Conservation (phyloP, 805 yeast species). For the Nakazawaea peltata region DNA sequence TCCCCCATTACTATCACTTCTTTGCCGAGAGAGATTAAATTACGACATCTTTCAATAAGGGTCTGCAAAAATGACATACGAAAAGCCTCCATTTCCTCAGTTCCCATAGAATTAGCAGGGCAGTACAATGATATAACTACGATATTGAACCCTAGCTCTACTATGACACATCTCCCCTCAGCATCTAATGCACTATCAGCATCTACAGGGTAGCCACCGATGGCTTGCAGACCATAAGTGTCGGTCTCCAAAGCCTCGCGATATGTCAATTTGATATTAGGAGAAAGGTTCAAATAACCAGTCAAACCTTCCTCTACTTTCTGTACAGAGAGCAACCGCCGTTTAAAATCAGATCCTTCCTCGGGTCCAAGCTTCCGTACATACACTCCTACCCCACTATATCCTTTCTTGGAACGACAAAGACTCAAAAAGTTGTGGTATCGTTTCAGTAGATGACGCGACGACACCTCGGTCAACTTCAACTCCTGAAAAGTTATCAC, state of each 20-base stretch:
- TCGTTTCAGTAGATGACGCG: constrained; percentile 40
- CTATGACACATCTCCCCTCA: constrained; percentile 78
- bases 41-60: constrained; percentile 54
- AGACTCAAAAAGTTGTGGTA: constrained; percentile 62
- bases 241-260: constrained; percentile 17
- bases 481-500: constrained; percentile 83
- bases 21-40: constrained; percentile 49
- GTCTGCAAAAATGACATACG: constrained; percentile 50
- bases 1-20: constrained; percentile 82
- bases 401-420: constrained; percentile 68
- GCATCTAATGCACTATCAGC: constrained; percentile 44
- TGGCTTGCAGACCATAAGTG: constrained; percentile 23
- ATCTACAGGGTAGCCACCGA: constrained; percentile 65
- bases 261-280: constrained; percentile 15
- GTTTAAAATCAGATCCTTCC: constrained; percentile 29
- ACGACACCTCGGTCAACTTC: constrained; percentile 51
- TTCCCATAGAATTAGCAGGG: constrained; percentile 80
- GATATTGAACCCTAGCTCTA: constrained; percentile 59
- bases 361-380: constrained; percentile 43
- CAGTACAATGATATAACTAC: constrained; percentile 71
- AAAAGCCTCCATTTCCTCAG: constrained; percentile 57
- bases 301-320: constrained; percentile 91
- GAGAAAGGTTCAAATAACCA: constrained; percentile 38
- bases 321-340: constrained; percentile 39
- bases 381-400: constrained; percentile 88